Evolutionary conservation across 495 filamentous ascomycete species (phyloP).

Genomic region (Barbatosphaeria neglecta): DNA sequence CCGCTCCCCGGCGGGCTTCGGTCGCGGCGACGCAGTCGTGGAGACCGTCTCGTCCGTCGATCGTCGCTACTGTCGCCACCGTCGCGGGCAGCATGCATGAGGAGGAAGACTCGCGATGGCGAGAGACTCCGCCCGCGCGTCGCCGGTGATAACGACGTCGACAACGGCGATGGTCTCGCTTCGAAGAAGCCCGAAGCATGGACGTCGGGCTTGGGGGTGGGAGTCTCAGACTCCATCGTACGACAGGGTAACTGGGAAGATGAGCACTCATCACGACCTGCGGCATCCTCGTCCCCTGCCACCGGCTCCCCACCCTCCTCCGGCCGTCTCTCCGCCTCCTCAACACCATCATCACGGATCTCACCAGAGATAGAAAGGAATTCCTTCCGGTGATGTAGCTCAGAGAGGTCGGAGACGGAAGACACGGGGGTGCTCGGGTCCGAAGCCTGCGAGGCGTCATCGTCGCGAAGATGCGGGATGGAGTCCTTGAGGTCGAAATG

Average conservation of each 20-base stretch:
- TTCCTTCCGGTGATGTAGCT: conserved; percentile 3
- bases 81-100: conserved; percentile 9
- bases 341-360: conserved; percentile 5
- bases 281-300: conserved; percentile 4
- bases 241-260: conserved; percentile 6
- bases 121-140: conserved; percentile 16
- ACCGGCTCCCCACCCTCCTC: neutral
- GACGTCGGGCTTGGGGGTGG: conserved; percentile 25
- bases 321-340: neutral
- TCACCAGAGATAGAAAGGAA: conserved; percentile 7
- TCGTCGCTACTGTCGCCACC: conserved; percentile 6
- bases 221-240: conserved; percentile 20
- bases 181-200: conserved; percentile 18
- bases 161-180: conserved; percentile 9
- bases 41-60: neutral
- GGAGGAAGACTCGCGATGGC: conserved; percentile 15
- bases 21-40: neutral
- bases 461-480: conserved; percentile 5
- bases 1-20: conserved; percentile 8
- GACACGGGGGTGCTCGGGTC: conserved; percentile 20
- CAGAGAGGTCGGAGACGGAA: conserved; percentile 22
- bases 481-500: conserved; percentile 11
- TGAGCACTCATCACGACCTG: conserved; percentile 4
- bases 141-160: conserved; percentile 9
- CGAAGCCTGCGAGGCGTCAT: conserved; percentile 22